Evolutionary conservation across 208 protist species (phyloP).

Genomic region (Wallacemonas sp.): DNA sequence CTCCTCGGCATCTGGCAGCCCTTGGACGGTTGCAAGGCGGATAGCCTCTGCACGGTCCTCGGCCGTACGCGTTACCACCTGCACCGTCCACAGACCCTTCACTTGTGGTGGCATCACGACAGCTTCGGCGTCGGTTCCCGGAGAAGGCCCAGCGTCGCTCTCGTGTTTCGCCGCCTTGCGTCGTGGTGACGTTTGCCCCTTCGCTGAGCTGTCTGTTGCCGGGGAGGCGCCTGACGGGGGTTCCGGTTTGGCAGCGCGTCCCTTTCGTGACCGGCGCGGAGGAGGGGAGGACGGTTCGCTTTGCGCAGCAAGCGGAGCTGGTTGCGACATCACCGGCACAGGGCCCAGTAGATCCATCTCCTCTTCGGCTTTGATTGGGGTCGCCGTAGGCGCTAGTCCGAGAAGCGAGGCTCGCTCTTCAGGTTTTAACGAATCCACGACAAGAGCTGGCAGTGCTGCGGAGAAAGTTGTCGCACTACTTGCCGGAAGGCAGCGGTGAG

Average conservation of each 20-base stretch:
- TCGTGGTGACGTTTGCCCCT: background rate
- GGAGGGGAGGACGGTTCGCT: too few species aligned
- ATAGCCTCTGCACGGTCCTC: conserved; percentile 12
- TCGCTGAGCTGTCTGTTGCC: too few species aligned
- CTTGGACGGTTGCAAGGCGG: conserved; percentile 16
- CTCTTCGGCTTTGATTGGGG: conserved; percentile 6
- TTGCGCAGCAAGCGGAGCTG: background rate
- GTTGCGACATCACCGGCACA: background rate
- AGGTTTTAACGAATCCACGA: conserved; percentile 7
- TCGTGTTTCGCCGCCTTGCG: conserved; percentile 4
- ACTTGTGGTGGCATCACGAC: background rate
- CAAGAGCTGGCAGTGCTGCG: background rate
- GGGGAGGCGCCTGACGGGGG: too few species aligned
- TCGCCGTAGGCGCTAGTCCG: background rate
- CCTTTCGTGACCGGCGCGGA: too few species aligned
- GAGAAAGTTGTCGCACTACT: background rate
- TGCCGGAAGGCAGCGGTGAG: conserved; percentile 9
- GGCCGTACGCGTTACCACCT: conserved; percentile 20
- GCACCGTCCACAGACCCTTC: conserved; percentile 26
- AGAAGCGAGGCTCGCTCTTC: background rate
- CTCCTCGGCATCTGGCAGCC: conserved; percentile 5
- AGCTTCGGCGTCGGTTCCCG: background rate
- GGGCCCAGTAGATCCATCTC: conserved; percentile 1
- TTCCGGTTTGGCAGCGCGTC: too few species aligned
- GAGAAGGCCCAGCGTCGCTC: background rate